Conservation (phyloP, 2,329 filamentous ascomycete species). For the Cytospora leucostoma region DNA sequence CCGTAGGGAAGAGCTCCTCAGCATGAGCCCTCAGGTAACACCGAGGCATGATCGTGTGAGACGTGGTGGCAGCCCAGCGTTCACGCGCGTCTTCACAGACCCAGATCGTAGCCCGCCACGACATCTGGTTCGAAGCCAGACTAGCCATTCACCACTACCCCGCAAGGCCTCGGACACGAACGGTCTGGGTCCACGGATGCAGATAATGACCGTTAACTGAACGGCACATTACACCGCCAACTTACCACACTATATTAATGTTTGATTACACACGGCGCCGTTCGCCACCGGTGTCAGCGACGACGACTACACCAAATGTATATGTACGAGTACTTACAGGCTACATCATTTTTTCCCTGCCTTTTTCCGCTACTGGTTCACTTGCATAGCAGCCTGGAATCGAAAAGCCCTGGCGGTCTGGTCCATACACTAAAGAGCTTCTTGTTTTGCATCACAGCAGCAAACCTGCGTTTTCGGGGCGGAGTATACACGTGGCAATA, state of each 20-base stretch:
- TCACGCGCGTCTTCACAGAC: slow-evolving; percentile 66
- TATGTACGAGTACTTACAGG: slow-evolving; percentile 28
- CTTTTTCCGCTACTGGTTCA: slow-evolving; percentile 18
- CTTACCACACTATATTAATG: slow-evolving; percentile 23
- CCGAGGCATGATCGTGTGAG: slow-evolving; percentile 48
- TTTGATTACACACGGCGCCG: slow-evolving; percentile 25
- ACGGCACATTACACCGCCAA: slow-evolving; percentile 3
- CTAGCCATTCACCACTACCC: slow-evolving; percentile 54
- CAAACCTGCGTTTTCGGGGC: slow-evolving; percentile 20
- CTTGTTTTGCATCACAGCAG: slow-evolving; percentile 21
- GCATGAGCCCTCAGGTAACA: slow-evolving; percentile 56
- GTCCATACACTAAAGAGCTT: slow-evolving; percentile 19
- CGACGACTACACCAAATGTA: slow-evolving; percentile 23
- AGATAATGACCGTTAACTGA: slow-evolving; percentile 66
- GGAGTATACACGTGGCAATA: slow-evolving; percentile 15
- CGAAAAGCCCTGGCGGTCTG: slow-evolving; percentile 20
- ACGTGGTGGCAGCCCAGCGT: slow-evolving; percentile 64
- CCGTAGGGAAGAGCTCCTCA: slow-evolving; percentile 59
- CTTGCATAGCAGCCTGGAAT: slow-evolving; percentile 28
- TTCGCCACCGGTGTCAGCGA: slow-evolving; percentile 15
- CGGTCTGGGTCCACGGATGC: slow-evolving; percentile 55
- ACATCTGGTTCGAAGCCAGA: slow-evolving; percentile 53
- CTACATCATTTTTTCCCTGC: slow-evolving; percentile 22
- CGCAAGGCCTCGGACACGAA: slow-evolving; percentile 53
- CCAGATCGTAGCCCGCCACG: slow-evolving; percentile 58